Base-by-base conservation (phyloP, 352 stramenopile species). In the Globisporangium heterothallicum region DNA sequence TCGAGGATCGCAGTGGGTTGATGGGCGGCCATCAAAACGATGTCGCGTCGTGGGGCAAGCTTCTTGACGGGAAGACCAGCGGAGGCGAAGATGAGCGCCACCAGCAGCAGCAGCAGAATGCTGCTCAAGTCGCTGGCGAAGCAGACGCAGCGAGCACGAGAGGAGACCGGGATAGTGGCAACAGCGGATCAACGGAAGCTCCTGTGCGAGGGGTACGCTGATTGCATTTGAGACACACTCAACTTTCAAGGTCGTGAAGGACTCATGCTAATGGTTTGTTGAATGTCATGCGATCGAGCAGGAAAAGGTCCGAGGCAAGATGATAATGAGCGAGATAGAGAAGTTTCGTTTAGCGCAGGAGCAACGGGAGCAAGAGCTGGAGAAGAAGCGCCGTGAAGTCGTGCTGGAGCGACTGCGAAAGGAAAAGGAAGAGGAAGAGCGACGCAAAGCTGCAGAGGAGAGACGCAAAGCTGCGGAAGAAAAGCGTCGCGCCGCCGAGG, bases 261-360 rank as follows among this genome's bases (percentile, higher is more conserved):
- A 38, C 32, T 38, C 14, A 38, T 38, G 32, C 32, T 18, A 38
- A 3, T 36, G 3, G 16, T 10, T 3, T 12, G 40, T n/a, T 12
- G 2, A 13, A 7, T 29, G 9, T 30, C 12, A 6, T 30, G 2
- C 9, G 3, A 9, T 49, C n/a, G n/a, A n/a, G 14, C 42, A 73
- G 64, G 57, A 61, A 21, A 42, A 67, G 36, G 55, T 72, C 5
- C 66, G 65, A 6, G 58, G 68, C 22, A 58, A 61, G 29, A 79
- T 74, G 63, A 72, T 79, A 26, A 54, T 72, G 51, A 71, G 48
- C 18, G 69, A 71, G 48, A 68, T 79, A 21, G 69, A 72, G 35
- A 79, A 76, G 18, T 76, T 79, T 22, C 66, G 66, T 5, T 19
- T 70, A 34, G 60, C 66, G n/a, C 63, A 79, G 58, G 56, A 74